Percentiles rank a stretch among this genome's conserved stretches.
Evolutionary conservation across 2,329 filamentous ascomycete genomes (phyloP).

Genomic region (Penicillium decumbens): DNA sequence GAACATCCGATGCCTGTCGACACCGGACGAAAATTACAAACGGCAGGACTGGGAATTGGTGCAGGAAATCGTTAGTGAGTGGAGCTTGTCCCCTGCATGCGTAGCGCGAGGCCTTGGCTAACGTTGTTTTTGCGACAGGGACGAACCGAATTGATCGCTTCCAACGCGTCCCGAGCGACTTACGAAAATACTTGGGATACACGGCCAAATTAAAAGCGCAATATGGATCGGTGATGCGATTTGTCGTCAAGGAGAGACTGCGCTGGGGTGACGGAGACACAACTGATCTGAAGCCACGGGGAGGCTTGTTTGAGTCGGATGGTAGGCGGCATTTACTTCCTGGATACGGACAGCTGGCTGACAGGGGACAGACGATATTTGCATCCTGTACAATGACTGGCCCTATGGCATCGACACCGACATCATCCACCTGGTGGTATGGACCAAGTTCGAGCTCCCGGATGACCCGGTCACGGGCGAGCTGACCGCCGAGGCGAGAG

Average conservation of each 20-base stretch:
- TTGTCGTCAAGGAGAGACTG: conserved; percentile 66
- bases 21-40: conserved; percentile 62
- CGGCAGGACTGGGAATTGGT: conserved; percentile 67
- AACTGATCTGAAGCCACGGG: conserved; percentile 31
- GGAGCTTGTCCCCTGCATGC: conserved; percentile 4
- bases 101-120: not conserved
- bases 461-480: conserved; percentile 64
- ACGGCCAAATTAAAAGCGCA: conserved; percentile 58
- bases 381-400: conserved; percentile 85
- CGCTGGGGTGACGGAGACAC: conserved; percentile 56
- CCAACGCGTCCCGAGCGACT: conserved; percentile 68
- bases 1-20: conserved; percentile 65
- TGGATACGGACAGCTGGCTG: conserved; percentile 10
- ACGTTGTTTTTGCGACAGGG: conserved; percentile 31
- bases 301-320: conserved; percentile 32
- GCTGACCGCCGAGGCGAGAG: conserved; percentile 59
- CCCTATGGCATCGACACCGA: conserved; percentile 76
- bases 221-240: conserved; percentile 73
- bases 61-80: conserved; percentile 53
- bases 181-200: conserved; percentile 73
- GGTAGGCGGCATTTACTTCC: conserved; percentile 25
- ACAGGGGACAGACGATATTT: conserved; percentile 54
- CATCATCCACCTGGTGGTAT: conserved; percentile 82
- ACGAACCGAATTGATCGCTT: conserved; percentile 71
- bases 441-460: conserved; percentile 80